A percentile compares a stretch with the other conserved stretches of the same genome.
Conservation (phyloP, 768 basidiomycete species). For the Suillus hirtellus region DNA sequence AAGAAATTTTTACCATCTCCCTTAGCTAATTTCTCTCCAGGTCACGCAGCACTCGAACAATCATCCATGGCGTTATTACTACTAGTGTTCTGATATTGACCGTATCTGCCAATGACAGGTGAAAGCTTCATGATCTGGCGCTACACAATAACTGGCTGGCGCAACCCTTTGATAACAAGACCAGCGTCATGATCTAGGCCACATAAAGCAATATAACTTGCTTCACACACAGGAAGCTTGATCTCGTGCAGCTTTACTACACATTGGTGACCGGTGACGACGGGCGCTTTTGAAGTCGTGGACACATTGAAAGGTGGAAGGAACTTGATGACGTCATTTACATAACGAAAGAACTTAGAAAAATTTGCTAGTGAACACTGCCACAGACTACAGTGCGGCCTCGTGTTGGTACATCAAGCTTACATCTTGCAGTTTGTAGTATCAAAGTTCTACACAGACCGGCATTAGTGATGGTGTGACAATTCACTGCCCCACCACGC, state of each 20-base stretch:
- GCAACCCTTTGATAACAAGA: background rate
- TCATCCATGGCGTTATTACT: background rate
- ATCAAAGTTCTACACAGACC: too few relatives aligned
- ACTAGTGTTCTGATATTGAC: background rate
- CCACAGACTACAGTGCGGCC: too few relatives aligned
- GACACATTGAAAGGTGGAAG: too few relatives aligned
- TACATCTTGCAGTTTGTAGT: too few relatives aligned
- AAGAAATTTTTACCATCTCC: background rate
- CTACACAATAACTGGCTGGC: background rate
- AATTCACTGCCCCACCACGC: background rate
- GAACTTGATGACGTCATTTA: too few relatives aligned
- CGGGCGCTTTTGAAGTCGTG: too few relatives aligned
- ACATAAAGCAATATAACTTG: background rate
- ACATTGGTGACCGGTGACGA: background rate
- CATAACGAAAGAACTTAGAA: too few relatives aligned
- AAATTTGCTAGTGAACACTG: too few relatives aligned
- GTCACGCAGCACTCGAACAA: background rate
- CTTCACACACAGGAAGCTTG: conserved; percentile 21
- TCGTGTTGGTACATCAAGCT: too few relatives aligned
- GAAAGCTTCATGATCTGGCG: background rate
- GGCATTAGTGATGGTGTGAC: background rate
- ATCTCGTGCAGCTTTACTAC: background rate
- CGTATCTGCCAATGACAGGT: background rate
- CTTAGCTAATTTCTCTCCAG: background rate
- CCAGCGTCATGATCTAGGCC: background rate